Conservation (phyloP, 2,329 filamentous ascomycete species). For the Ophiobolus disseminans region DNA sequence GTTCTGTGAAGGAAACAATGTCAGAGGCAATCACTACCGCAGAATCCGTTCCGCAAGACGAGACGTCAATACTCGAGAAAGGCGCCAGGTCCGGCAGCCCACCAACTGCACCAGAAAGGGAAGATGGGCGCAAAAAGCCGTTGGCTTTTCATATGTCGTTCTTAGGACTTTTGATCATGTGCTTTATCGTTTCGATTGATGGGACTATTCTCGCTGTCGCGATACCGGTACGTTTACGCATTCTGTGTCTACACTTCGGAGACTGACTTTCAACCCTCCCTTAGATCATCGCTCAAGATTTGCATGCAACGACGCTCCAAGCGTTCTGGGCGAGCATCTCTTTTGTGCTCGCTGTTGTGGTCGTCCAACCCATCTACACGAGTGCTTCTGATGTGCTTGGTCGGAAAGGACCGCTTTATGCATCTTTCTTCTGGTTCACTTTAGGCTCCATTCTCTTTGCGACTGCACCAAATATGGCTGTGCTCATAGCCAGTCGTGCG, state of each 20-base stretch:
- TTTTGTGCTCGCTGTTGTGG: constrained; percentile 29
- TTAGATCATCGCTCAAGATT: background rate
- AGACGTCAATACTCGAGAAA: no score
- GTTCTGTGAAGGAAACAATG: no score
- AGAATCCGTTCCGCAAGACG: no score
- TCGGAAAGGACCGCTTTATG: constrained; percentile 27
- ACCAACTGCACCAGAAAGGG: no score
- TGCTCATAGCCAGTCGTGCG: constrained; percentile 59
- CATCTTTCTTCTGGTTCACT: constrained; percentile 51
- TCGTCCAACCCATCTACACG: constrained; percentile 40
- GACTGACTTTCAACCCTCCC: constrained; percentile 4
- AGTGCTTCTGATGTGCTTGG: constrained; percentile 37
- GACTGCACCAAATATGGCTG: constrained; percentile 53
- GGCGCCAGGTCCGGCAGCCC: no score
- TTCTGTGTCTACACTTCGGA: background rate
- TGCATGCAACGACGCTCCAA: background rate
- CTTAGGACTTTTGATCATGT: constrained; percentile 56
- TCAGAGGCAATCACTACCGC: no score
- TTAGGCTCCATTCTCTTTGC: constrained; percentile 57
- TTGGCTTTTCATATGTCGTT: constrained; percentile 8
- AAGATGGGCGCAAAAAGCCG: background rate
- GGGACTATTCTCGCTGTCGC: constrained; percentile 69
- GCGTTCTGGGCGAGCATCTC: constrained; percentile 68
- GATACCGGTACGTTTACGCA: constrained; percentile 42
- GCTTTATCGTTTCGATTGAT: constrained; percentile 67